Base-by-base conservation (phyloP, 2,329 filamentous ascomycete species). In the Coniochaeta sp. region DNA sequence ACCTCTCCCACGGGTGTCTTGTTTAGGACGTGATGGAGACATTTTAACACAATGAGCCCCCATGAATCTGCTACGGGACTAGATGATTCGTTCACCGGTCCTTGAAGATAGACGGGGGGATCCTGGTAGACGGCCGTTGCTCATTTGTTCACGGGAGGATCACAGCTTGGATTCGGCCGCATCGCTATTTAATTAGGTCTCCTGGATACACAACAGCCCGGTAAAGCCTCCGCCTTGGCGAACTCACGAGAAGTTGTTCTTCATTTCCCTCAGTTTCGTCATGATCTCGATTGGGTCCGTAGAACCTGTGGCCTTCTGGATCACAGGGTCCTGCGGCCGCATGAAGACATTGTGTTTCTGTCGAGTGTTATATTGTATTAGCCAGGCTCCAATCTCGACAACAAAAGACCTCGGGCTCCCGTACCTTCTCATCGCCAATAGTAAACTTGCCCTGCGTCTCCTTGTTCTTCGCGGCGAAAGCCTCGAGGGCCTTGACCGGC, bases 281-380 rank as follows among this genome's bases (percentile, higher is more conserved):
- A 99, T 96, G 17, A 97, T 92, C 57, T 89, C 86, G 1, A 93
- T 80, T 0, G 92, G 88, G 44, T 93, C 84, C 0, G 84, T 91
- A 77, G 91, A 86, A 47, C 91, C 91, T 0, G 91, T 95, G 12
- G 83, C 88, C 75, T 91, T 89, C 70, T 96, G 91, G 59, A 99
- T 88, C 63, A 84, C 84, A 0, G 91, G 89, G 67, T 97, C 93
- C 84, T 89, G 80, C 38, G 96, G 82, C 66, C 90, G 84, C 95
- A 99, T 98, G 70, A 99, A 99, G 1, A 96, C 91, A 69, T 99
- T 99, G 74, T 98, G 92, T 76, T 90, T 78, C 90, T 93, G 64
- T 4, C n/a, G n/a, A n/a, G n/a, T n/a, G n/a, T n/a, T 42, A 22
- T n/a, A 4, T 4, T 10, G 14, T 24, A 24, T 24, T 40, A 57